phyloP scores from a whole-genome alignment of 257 asterid species.

The Scutellaria baicalensis region DNA sequence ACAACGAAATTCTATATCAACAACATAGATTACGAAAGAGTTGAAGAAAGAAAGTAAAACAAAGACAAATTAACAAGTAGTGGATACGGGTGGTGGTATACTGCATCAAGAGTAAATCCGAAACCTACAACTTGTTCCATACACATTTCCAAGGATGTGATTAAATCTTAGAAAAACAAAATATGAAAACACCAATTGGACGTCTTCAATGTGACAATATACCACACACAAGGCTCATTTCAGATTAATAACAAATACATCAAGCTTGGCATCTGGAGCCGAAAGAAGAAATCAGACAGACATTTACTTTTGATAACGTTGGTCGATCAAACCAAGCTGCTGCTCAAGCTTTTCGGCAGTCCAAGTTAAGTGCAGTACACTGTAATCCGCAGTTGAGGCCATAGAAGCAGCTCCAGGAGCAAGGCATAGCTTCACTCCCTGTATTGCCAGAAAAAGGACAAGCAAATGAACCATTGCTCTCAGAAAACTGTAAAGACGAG shows the following conservation, averaged over 20 bases:
- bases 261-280: not conserved
- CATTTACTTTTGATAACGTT: slow-evolving; percentile 52
- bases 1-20: not conserved
- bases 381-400: slow-evolving; percentile 46
- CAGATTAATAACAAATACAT: not conserved
- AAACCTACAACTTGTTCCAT: not conserved
- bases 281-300: not conserved
- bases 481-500: not conserved
- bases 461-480: not conserved
- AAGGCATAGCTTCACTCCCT: slow-evolving; percentile 84
- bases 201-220: not conserved
- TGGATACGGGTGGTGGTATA: not conserved
- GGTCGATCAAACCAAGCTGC: slow-evolving; percentile 61
- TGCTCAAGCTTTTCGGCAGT: slow-evolving; percentile 69
- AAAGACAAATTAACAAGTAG: not conserved
- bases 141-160: not conserved
- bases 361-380: slow-evolving; percentile 64
- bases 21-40: too few relatives aligned
- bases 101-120: not conserved
- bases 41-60: not conserved
- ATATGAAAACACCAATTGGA: not conserved
- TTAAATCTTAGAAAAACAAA: not conserved
- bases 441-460: slow-evolving; percentile 7
- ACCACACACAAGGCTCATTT: not conserved
- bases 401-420: slow-evolving; percentile 42